Conservation (phyloP, 257 asterid genomes). For the Oldenlandia corymbosa region DNA sequence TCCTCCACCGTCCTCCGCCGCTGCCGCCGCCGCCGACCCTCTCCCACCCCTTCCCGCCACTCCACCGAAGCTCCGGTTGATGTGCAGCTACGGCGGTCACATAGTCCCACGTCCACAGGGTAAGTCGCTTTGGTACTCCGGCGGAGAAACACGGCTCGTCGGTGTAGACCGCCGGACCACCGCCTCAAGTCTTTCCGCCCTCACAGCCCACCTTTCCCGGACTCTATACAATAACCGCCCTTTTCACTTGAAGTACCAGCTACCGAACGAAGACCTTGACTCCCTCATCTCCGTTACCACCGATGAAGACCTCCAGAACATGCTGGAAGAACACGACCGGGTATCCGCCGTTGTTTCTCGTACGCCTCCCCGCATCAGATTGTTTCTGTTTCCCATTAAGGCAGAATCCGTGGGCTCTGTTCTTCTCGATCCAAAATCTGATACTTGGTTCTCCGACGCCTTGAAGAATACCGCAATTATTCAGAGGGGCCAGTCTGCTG, state of each 20-base stretch:
- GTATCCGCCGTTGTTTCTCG: conserved; percentile 6
- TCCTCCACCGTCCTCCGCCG: conserved; percentile 33
- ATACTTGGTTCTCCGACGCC: conserved; percentile 72
- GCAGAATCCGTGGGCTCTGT: conserved; percentile 54
- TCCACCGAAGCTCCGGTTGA: conserved; percentile 60
- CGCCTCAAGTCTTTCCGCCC: conserved; percentile 39
- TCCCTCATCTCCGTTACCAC: conserved; percentile 64
- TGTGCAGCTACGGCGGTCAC: conserved; percentile 94
- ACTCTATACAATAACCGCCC: conserved; percentile 50
- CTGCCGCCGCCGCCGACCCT: conserved; percentile 18
- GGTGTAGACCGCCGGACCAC: conserved; percentile 72
- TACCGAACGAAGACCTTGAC: conserved; percentile 73
- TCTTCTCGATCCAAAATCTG: conserved; percentile 59
- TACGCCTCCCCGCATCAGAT: conserved; percentile 53
- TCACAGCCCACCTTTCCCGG: conserved; percentile 52
- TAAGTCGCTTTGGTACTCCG: conserved; percentile 69
- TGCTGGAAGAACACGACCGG: conserved; percentile 86
- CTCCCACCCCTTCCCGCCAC: conserved; percentile 32
- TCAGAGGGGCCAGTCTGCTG: conserved; percentile 61
- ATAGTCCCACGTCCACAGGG: conserved; percentile 73
- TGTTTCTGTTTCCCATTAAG: conserved; percentile 61
- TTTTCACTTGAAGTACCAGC: conserved; percentile 72
- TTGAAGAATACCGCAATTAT: conserved; percentile 51
- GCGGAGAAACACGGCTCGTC: conserved; percentile 79
- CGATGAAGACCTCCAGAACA: conserved; percentile 74